Conservation (phyloP, 345 rosid species). For the Rhizophora apiculata region DNA sequence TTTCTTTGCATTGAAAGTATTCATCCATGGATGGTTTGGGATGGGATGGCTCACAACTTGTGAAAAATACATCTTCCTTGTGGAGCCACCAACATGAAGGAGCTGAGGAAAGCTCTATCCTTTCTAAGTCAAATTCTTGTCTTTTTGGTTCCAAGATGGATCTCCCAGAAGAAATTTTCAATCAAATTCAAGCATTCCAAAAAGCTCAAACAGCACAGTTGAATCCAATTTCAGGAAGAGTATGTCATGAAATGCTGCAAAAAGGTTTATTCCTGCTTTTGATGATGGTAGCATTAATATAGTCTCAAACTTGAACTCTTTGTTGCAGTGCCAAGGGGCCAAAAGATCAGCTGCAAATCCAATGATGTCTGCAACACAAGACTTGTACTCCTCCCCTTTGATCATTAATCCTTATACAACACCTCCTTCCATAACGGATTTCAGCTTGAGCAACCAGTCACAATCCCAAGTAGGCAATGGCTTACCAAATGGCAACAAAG, state of each 20-base stretch:
- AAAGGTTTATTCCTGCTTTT: neutral
- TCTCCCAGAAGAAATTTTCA: slow-evolving; percentile 36
- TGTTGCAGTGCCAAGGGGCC: slow-evolving; percentile 21
- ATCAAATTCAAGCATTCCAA: slow-evolving; percentile 35
- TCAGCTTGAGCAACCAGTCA: slow-evolving; percentile 65
- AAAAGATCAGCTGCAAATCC: slow-evolving; percentile 10
- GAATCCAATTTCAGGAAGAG: slow-evolving; percentile 22
- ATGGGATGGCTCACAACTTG: slow-evolving; percentile 35
- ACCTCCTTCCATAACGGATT: slow-evolving; percentile 11
- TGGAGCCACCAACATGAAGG: slow-evolving; percentile 30
- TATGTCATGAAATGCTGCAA: slow-evolving; percentile 14
- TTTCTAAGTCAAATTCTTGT: slow-evolving; percentile 27
- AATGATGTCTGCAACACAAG: slow-evolving; percentile 3
- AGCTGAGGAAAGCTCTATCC: slow-evolving; percentile 21
- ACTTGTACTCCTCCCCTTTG: slow-evolving; percentile 35
- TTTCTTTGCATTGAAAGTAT: slow-evolving; percentile 23
- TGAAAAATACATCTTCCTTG: slow-evolving; percentile 14
- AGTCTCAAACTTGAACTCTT: slow-evolving; percentile 2
- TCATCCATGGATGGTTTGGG: slow-evolving; percentile 54
- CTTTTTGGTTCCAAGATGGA: slow-evolving; percentile 28
- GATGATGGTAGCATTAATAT: slow-evolving; percentile 1
- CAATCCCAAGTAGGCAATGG: slow-evolving; percentile 26
- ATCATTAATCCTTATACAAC: slow-evolving; percentile 20
- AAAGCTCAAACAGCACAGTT: slow-evolving; percentile 21
- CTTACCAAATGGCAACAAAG: slow-evolving; percentile 36